phyloP scores from a whole-genome alignment of 2,329 filamentous ascomycete species.

The Cladosporium sp. region DNA sequence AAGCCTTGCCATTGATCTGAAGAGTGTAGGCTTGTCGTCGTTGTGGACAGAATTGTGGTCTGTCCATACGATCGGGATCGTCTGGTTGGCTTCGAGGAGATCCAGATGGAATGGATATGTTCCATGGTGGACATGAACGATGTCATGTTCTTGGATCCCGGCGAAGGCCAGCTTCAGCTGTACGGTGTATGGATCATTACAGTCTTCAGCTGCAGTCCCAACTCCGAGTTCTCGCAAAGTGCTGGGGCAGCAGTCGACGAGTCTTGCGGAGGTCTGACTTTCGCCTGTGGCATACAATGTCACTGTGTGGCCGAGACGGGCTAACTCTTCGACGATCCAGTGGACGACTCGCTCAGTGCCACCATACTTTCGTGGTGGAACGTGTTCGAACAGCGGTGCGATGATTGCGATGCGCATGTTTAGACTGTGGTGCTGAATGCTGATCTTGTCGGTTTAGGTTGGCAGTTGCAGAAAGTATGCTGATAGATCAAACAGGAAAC shows the following conservation, averaged over 20 bases:
- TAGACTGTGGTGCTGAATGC: slow-evolving; percentile 8
- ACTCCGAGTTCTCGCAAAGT: too few species aligned
- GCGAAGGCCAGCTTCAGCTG: not conserved
- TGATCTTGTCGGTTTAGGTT: not conserved
- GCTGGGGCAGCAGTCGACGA: too few species aligned
- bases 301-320: too few species aligned
- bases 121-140: not conserved
- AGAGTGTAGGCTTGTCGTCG: not conserved
- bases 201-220: not conserved
- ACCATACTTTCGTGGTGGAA: not conserved
- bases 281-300: too few species aligned
- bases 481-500: not conserved
- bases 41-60: not conserved
- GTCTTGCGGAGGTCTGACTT: too few species aligned
- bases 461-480: not conserved
- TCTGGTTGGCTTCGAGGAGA: not conserved
- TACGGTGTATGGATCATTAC: not conserved
- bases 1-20: not conserved
- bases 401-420: not conserved
- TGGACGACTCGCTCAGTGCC: not conserved
- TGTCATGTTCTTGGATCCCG: not conserved
- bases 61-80: not conserved
- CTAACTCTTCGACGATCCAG: too few species aligned
- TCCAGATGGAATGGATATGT: not conserved
- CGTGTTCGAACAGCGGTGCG: not conserved